These are phyloP conservation scores for Komagataella phaffii DNA, from an alignment of 805 yeast species.

Conservation along the genomic window DNA sequence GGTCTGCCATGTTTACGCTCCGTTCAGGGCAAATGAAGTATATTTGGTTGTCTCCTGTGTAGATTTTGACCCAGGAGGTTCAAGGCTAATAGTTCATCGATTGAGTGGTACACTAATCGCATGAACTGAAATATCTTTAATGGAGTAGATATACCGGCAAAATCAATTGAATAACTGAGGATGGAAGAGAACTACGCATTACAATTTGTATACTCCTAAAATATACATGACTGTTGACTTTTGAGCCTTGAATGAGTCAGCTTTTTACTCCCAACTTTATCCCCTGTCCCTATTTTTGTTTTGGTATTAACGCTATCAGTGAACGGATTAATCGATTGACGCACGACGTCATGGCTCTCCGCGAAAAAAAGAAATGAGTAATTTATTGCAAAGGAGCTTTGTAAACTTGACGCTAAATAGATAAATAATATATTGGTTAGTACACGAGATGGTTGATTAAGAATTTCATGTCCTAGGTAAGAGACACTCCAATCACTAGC, in stretches of 20 bases:
- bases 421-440: not conserved
- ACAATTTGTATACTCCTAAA: not conserved
- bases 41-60: not conserved
- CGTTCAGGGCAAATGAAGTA: not conserved
- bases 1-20: not conserved
- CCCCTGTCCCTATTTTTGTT: too few species aligned
- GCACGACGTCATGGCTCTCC: too few species aligned
- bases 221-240: not conserved
- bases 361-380: too few species aligned
- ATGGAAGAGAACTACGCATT: not conserved
- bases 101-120: not conserved
- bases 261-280: not conserved
- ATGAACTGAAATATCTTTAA: not conserved
- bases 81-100: not conserved
- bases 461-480: not conserved
- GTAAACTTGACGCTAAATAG: not conserved
- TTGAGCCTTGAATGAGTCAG: not conserved
- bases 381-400: too few species aligned
- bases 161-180: not conserved
- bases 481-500: not conserved
- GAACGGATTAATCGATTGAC: too few species aligned
- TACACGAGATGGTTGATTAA: not conserved
- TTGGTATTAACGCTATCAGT: too few species aligned
- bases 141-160: slow-evolving; percentile 1
- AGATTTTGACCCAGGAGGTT: too few species aligned